Conservation (phyloP, 768 basidiomycete genomes). For the Tephrocybe rancida region DNA sequence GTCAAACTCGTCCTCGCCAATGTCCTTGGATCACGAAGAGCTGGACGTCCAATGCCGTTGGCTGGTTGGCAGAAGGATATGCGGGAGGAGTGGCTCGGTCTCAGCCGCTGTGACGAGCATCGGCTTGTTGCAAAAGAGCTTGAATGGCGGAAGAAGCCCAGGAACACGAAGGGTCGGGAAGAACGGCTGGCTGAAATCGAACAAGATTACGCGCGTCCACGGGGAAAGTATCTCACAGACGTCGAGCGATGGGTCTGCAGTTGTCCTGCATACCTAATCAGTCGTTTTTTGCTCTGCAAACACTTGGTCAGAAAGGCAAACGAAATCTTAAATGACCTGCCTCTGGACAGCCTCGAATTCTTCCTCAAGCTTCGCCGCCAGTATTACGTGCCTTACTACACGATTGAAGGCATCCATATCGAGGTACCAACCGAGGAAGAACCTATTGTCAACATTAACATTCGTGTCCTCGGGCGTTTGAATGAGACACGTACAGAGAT, state of each 20-base stretch:
- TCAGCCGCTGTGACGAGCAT: conserved; percentile 16
- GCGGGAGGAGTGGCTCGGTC: conserved; percentile 18
- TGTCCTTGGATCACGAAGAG: conserved; percentile 13
- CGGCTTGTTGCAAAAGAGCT: too few relatives aligned
- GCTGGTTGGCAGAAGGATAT: conserved; percentile 22
- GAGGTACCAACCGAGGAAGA: background rate
- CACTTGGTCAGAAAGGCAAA: conserved; percentile 18
- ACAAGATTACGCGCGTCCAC: background rate
- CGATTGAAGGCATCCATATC: background rate
- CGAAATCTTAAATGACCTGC: conserved; percentile 6
- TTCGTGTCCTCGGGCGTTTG: too few relatives aligned
- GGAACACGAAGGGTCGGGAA: too few relatives aligned
- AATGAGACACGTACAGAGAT: too few relatives aligned
- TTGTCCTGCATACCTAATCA: conserved; percentile 16
- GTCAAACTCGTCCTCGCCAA: conserved; percentile 14
- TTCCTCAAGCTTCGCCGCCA: conserved; percentile 3
- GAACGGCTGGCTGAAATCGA: too few relatives aligned
- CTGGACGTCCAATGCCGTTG: conserved; percentile 17
- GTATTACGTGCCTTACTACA: conserved; percentile 11
- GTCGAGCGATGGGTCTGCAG: conserved; percentile 20
- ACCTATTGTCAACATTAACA: too few relatives aligned
- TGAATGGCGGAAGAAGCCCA: too few relatives aligned
- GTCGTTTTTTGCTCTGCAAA: conserved; percentile 20
- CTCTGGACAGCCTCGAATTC: too few relatives aligned
- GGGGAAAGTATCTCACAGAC: conserved; percentile 15